These are phyloP conservation scores for Stagonosporopsis chrysanthemi DNA, from an alignment of 2,329 filamentous ascomycete genomes.

Conservation along the genomic window DNA sequence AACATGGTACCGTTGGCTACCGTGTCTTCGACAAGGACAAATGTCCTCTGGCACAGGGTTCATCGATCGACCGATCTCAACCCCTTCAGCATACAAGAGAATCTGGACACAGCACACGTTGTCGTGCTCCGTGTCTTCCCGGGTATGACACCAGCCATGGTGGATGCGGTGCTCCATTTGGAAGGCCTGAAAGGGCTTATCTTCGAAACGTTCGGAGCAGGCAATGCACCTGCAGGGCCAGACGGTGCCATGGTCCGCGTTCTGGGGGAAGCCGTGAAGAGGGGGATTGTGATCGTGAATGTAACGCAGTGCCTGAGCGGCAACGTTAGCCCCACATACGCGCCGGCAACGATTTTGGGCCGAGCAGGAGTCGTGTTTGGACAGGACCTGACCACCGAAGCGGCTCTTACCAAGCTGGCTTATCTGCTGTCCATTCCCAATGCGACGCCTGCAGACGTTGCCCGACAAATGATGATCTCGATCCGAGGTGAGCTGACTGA, in stretches of 20 bases:
- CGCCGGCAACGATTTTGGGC: slow-evolving; percentile 69
- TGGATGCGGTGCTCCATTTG: slow-evolving; percentile 80
- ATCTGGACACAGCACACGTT: slow-evolving; percentile 85
- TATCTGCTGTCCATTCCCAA: slow-evolving; percentile 78
- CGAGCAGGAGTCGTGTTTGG: slow-evolving; percentile 88
- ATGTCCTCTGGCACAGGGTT: slow-evolving; percentile 81
- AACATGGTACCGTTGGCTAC: slow-evolving; percentile 83
- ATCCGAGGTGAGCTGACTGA: slow-evolving; percentile 88
- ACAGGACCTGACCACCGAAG: slow-evolving; percentile 87
- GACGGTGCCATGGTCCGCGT: slow-evolving; percentile 82
- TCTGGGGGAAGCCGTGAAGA: slow-evolving; percentile 76
- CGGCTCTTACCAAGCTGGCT: slow-evolving; percentile 87
- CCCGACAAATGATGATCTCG: slow-evolving; percentile 73
- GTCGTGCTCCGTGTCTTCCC: slow-evolving; percentile 90
- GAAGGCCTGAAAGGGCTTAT: slow-evolving; percentile 82
- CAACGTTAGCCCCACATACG: slow-evolving; percentile 52
- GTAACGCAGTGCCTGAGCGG: slow-evolving; percentile 80
- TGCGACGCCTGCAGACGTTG: slow-evolving; percentile 70
- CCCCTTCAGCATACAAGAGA: slow-evolving; percentile 72
- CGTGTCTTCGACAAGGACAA: slow-evolving; percentile 80
- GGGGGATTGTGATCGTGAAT: slow-evolving; percentile 87
- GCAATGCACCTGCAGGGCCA: slow-evolving; percentile 84
- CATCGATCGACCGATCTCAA: slow-evolving; percentile 76
- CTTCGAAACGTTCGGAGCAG: slow-evolving; percentile 91
- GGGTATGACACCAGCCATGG: slow-evolving; percentile 91